Evolutionary conservation across 495 filamentous ascomycete genomes (phyloP).

Genomic region (Penicillium turbatum): DNA sequence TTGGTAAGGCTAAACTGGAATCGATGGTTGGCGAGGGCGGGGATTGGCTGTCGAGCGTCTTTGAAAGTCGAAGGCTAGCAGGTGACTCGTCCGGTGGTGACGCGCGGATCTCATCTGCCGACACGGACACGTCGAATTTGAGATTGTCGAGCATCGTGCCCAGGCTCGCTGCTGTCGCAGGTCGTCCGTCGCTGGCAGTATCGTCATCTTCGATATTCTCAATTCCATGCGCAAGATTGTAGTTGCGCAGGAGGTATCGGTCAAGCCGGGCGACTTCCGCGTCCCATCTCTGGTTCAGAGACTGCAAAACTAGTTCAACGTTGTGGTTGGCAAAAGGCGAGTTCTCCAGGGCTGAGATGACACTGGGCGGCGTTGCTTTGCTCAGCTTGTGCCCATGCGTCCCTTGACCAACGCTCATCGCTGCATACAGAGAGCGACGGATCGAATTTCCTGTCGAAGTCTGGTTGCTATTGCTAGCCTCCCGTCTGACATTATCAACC

Average conservation of each 20-base stretch:
- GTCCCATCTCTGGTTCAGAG: slow-evolving; percentile 61
- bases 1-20: slow-evolving; percentile 1
- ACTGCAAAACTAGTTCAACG: slow-evolving; percentile 48
- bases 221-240: slow-evolving; percentile 49
- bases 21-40: not conserved
- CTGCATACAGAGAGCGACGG: slow-evolving; percentile 43
- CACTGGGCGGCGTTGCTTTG: slow-evolving; percentile 29
- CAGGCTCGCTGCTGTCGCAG: slow-evolving; percentile 36
- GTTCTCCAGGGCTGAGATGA: slow-evolving; percentile 21
- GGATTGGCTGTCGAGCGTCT: not conserved
- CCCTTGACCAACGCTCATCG: slow-evolving; percentile 33
- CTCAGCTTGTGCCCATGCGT: slow-evolving; percentile 30
- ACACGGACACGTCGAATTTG: slow-evolving; percentile 39
- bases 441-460: slow-evolving; percentile 40
- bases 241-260: slow-evolving; percentile 59
- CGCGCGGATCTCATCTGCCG: slow-evolving; percentile 29
- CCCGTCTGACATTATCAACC: slow-evolving; percentile 51
- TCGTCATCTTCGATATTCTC: slow-evolving; percentile 28
- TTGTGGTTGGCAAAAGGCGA: slow-evolving; percentile 44
- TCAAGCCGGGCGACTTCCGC: slow-evolving; percentile 52
- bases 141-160: slow-evolving; percentile 40
- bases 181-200: slow-evolving; percentile 35
- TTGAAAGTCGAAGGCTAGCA: slow-evolving; percentile 2
- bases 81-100: slow-evolving; percentile 20
- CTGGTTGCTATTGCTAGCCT: slow-evolving; percentile 23